Percentiles rank a stretch among this genome's conserved stretches.
phyloP scores from a whole-genome alignment of 1,284 basidiomycete species.

The Ganoderma boninense region DNA sequence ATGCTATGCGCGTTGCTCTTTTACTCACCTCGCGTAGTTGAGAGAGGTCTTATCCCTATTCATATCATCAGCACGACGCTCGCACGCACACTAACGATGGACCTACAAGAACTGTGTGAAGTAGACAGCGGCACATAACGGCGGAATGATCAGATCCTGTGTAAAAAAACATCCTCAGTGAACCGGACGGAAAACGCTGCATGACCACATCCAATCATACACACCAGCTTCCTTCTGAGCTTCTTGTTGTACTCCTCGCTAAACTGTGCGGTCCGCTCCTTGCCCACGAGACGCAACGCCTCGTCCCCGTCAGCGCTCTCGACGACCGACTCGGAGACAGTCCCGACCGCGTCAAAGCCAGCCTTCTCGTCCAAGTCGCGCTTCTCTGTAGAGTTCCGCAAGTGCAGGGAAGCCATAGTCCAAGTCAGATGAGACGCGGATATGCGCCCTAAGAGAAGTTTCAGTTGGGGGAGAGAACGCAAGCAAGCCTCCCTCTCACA shows the following conservation, averaged over 20 bases:
- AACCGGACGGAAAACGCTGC: background rate
- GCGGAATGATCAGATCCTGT: conserved; percentile 66
- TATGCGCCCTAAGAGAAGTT: background rate
- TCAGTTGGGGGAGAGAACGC: conserved; percentile 14
- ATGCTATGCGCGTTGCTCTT: background rate
- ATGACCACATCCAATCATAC: conserved; percentile 24
- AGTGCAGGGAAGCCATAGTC: conserved; percentile 23
- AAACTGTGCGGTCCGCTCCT: conserved; percentile 58
- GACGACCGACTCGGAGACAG: conserved; percentile 33
- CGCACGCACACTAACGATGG: background rate
- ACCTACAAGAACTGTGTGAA: conserved; percentile 71
- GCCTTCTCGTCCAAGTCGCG: conserved; percentile 30
- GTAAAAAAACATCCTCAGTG: background rate
- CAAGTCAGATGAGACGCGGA: background rate
- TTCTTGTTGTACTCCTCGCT: conserved; percentile 67
- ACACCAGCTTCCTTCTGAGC: conserved; percentile 65
- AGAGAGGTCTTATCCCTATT: conserved; percentile 71
- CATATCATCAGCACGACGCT: conserved; percentile 7
- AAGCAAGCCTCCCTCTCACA: conserved; percentile 17
- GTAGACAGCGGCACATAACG: conserved; percentile 71
- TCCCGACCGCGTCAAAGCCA: conserved; percentile 23
- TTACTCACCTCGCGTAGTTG: conserved; percentile 66
- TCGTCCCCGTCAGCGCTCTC: conserved; percentile 59
- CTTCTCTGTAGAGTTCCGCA: conserved; percentile 23
- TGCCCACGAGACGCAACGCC: conserved; percentile 65